Evolutionary conservation across 164 flowering plant genomes (phyloP).

Genomic region (Liquidambar formosana): DNA sequence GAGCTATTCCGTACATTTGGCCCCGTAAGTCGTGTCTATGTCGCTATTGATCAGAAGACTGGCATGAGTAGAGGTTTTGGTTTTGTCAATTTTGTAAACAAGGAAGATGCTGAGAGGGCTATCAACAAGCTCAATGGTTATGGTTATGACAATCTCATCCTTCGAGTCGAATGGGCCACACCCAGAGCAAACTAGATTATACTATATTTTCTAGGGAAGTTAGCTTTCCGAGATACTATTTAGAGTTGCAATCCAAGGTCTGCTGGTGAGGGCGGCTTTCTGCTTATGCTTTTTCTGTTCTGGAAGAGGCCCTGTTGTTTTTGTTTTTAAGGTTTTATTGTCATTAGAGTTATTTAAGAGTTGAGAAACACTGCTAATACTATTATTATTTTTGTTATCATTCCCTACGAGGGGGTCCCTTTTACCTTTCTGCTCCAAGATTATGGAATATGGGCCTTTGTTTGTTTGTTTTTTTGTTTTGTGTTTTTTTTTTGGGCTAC

Average conservation of each 20-base stretch:
- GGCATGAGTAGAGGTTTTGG: constrained; percentile 54
- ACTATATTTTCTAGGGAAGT: not conserved
- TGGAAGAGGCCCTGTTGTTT: not conserved
- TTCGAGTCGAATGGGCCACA: constrained; percentile 35
- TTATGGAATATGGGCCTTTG: not conserved
- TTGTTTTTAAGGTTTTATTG: not conserved
- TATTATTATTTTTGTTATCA: not conserved
- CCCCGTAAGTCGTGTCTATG: constrained; percentile 47
- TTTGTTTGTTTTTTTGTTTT: no score
- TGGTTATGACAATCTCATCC: constrained; percentile 35
- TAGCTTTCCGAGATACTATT: not conserved
- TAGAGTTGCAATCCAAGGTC: not conserved
- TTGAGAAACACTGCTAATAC: not conserved
- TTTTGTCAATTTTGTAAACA: constrained; percentile 44
- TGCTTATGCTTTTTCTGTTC: not conserved
- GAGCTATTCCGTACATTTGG: constrained; percentile 59
- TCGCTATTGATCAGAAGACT: constrained; percentile 54
- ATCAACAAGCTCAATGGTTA: constrained; percentile 38
- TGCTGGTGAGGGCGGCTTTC: not conserved
- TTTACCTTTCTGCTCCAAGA: not conserved
- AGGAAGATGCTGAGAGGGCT: constrained; percentile 32
- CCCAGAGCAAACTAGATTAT: constrained; percentile 20
- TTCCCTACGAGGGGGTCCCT: not conserved
- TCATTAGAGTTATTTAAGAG: not conserved
- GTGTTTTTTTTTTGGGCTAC: no score